Base-by-base conservation (phyloP, 75 land plant genomes). In the Pinus albicaulis region DNA sequence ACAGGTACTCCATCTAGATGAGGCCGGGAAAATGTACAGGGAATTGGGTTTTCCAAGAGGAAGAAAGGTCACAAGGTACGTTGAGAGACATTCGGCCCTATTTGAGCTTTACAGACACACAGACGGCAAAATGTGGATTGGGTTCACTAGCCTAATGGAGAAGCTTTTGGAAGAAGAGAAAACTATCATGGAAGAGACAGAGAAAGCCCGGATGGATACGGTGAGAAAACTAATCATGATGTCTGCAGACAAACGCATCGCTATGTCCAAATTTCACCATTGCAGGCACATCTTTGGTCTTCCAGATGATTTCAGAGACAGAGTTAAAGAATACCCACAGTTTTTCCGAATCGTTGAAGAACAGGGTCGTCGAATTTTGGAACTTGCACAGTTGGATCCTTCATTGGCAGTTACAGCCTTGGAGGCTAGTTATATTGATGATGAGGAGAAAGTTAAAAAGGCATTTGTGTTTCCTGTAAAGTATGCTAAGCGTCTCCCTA, bases 161-260 rank as follows among this genome's bases (percentile, higher is more conserved):
- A 76, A 71, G 3, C 80, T 86, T 59, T 68, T 89, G 58, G 74
- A 60, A 20, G 92, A 91, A 77, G 98, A 95, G 80, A 17, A 11
- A 25, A 22, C 44, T 12, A 82, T 95, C 11, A 77, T 80, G 55
- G 82, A 88, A 12, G 44, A 84, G 13, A 76, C 85, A 83, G 91
- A 95, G 72, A 20, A 19, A 5, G 76, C 73, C 15, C 77, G 88
- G 48, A 88, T 93, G 23, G 55, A 23, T 22, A 80, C 66, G 14
- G 82, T 95, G 6, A 74, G 90, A 65, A 95, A 91, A 71, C 80
- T 93, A 36, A 74, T 93, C 15, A 95, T 93, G 98, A 93, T 95
- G 88, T 88, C 94, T 4, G 77, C 60, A 31, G 31, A 78, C 3
- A 83, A 79, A 48, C 75, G 84, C 59, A 83, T 95, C 31, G 79